phyloP scores from a whole-genome alignment of 2,329 filamentous ascomycete species.

The Colletotrichum ledebouriae region DNA sequence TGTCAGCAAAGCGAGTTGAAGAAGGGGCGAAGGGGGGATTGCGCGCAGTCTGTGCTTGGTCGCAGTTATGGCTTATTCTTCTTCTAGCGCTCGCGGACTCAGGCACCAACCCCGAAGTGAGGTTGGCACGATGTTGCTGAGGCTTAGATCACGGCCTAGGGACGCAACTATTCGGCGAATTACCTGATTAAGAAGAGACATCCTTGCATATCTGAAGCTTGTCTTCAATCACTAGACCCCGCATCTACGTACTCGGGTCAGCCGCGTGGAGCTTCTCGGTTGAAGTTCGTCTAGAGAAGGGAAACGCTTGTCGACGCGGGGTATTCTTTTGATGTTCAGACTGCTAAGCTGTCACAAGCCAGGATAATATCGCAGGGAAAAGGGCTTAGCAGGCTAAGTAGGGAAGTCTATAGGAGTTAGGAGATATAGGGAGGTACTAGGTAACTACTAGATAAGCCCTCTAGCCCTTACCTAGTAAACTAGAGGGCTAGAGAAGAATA shows the following conservation, averaged over 20 bases:
- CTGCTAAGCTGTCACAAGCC: too few relatives aligned
- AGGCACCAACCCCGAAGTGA: slow-evolving; percentile 9
- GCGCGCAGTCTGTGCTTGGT: neutral
- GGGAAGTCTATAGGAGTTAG: too few relatives aligned
- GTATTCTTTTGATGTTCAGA: neutral
- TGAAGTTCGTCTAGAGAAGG: neutral
- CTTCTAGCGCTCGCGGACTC: slow-evolving; percentile 10
- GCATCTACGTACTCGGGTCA: neutral
- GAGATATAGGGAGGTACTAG: too few relatives aligned
- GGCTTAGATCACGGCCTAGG: slow-evolving; percentile 7
- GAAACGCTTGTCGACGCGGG: neutral
- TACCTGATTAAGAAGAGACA: neutral
- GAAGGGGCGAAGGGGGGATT: too few relatives aligned
- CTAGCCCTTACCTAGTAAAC: too few relatives aligned
- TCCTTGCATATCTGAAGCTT: slow-evolving; percentile 23
- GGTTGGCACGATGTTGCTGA: slow-evolving; percentile 10
- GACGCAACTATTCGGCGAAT: slow-evolving; percentile 2
- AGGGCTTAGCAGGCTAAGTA: too few relatives aligned
- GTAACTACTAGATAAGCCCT: too few relatives aligned
- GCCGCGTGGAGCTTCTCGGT: neutral
- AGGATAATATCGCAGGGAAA: too few relatives aligned
- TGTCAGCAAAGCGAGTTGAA: slow-evolving; percentile 3
- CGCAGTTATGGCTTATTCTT: neutral
- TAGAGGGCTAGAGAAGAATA: too few relatives aligned
- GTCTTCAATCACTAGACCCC: neutral